Evolutionary conservation across 805 yeast genomes (phyloP).

Genomic region (Yarrowia sp.): DNA sequence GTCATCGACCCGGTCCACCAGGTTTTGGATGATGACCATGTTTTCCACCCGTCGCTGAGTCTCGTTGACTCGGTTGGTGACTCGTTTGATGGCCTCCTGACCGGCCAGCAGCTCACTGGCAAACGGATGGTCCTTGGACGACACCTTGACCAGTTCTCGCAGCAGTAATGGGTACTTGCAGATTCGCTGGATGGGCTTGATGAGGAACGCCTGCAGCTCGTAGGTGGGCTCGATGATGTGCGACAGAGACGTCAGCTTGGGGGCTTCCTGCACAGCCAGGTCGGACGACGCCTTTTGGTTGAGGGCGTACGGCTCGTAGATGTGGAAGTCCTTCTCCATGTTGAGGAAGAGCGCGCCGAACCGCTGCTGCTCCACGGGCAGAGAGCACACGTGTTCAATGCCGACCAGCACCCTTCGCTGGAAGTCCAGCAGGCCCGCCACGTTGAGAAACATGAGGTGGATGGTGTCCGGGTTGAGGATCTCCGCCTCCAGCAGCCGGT

Average conservation of each 20-base stretch:
- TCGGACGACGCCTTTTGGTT: slow-evolving; percentile 87
- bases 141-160: slow-evolving; percentile 58
- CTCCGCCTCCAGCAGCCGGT: slow-evolving; percentile 64
- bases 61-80: slow-evolving; percentile 86
- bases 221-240: slow-evolving; percentile 74
- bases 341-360: slow-evolving; percentile 86
- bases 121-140: slow-evolving; percentile 31
- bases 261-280: slow-evolving; percentile 61
- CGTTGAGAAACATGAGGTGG: slow-evolving; percentile 79
- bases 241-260: slow-evolving; percentile 54
- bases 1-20: slow-evolving; percentile 73
- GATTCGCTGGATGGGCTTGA: slow-evolving; percentile 95
- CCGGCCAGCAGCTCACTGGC: slow-evolving; percentile 75
- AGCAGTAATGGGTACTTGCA: slow-evolving; percentile 89
- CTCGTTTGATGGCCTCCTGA: slow-evolving; percentile 69
- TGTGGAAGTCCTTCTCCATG: slow-evolving; percentile 78
- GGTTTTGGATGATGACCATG: slow-evolving; percentile 61
- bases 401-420: slow-evolving; percentile 88
- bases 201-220: slow-evolving; percentile 82
- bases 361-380: slow-evolving; percentile 72
- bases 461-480: slow-evolving; percentile 74
- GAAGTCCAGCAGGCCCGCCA: slow-evolving; percentile 80
- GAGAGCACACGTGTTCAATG: slow-evolving; percentile 78
- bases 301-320: slow-evolving; percentile 92
- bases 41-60: slow-evolving; percentile 92